Conservation (phyloP, 2,329 filamentous ascomycete species). For the Pseudopithomyces chartarum region DNA sequence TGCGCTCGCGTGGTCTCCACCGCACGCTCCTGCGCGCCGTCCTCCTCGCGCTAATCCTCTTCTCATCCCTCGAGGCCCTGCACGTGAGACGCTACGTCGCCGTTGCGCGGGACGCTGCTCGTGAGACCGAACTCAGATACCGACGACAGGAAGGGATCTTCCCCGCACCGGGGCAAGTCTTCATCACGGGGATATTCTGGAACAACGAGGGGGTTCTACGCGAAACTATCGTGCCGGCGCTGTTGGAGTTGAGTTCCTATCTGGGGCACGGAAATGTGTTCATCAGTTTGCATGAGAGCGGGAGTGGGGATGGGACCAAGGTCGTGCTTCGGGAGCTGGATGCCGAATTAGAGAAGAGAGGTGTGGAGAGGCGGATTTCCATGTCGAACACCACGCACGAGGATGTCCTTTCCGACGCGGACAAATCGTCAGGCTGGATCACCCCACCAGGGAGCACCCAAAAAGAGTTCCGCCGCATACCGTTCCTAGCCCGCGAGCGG, state of each 20-base stretch:
- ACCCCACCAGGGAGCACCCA: constrained; percentile 54
- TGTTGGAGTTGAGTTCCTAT: constrained; percentile 59
- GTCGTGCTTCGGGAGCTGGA: constrained; percentile 62
- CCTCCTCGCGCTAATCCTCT: background rate
- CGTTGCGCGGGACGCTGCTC: background rate
- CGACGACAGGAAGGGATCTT: background rate
- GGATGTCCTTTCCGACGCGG: constrained; percentile 32
- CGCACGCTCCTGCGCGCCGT: background rate
- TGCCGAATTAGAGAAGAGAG: constrained; percentile 53
- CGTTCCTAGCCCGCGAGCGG: constrained; percentile 66
- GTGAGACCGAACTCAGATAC: too few relatives aligned
- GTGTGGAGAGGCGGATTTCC: constrained; percentile 60
- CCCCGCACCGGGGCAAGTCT: constrained; percentile 50
- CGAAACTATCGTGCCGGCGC: constrained; percentile 64
- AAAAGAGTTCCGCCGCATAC: constrained; percentile 66
- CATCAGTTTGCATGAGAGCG: constrained; percentile 70
- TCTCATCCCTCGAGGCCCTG: background rate
- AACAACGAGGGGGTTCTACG: constrained; percentile 66
- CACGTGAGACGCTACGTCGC: background rate
- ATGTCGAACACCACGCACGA: constrained; percentile 60
- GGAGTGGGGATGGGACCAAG: constrained; percentile 71
- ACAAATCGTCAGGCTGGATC: constrained; percentile 62
- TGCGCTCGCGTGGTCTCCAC: background rate
- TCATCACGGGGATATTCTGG: constrained; percentile 71
- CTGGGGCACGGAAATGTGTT: constrained; percentile 68